Evolutionary conservation across 208 protist genomes (phyloP).

Genomic region (Leishmania turanica): DNA sequence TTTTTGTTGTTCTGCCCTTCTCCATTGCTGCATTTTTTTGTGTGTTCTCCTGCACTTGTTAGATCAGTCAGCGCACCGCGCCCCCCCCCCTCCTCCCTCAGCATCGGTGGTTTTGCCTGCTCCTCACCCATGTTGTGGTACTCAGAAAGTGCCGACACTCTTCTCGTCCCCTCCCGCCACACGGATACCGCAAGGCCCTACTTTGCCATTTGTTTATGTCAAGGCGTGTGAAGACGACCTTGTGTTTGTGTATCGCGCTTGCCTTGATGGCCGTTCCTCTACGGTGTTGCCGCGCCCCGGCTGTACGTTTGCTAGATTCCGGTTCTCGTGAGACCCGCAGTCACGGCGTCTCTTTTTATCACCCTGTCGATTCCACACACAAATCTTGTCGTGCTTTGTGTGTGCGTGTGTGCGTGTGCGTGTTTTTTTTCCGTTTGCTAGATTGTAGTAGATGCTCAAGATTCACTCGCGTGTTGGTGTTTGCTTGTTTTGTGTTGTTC

Average conservation of each 20-base stretch:
- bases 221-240: background rate
- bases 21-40: no score
- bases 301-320: background rate
- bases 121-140: background rate
- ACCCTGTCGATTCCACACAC: background rate
- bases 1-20: background rate
- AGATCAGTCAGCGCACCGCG: background rate
- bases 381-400: background rate
- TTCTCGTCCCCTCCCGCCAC: background rate
- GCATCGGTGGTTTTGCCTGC: background rate
- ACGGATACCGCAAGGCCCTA: background rate
- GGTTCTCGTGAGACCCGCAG: background rate
- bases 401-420: no score
- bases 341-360: no score
- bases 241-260: background rate
- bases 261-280: background rate
- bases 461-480: background rate
- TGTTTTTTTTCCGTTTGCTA: background rate
- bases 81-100: background rate
- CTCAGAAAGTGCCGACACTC: background rate
- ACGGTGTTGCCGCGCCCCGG: background rate
- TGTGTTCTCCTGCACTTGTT: background rate
- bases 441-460: conserved; percentile 3
- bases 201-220: background rate
- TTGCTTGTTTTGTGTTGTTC: background rate